phyloP scores from a whole-genome alignment of 2,329 filamentous ascomycete genomes.

The Fusarium nurragi region DNA sequence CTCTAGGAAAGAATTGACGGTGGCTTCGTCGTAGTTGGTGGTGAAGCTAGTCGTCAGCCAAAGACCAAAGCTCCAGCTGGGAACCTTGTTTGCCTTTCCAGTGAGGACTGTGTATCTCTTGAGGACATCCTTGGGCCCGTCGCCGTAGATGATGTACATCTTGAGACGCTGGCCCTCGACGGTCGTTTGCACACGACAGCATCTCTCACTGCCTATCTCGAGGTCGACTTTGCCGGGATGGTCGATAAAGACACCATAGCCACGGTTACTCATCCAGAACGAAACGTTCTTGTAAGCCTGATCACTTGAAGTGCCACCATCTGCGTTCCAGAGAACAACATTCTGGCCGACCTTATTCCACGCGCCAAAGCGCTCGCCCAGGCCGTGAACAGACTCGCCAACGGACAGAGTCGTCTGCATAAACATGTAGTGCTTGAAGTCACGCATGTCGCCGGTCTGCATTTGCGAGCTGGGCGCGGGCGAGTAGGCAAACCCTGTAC shows the following conservation, averaged over 20 bases:
- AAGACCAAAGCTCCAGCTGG: constrained; percentile 78
- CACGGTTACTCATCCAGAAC: constrained; percentile 75
- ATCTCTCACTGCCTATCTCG: constrained; percentile 79
- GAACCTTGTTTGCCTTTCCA: constrained; percentile 70
- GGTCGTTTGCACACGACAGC: constrained; percentile 73
- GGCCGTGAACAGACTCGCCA: constrained; percentile 75
- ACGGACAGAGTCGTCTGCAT: constrained; percentile 64
- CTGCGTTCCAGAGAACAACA: constrained; percentile 71
- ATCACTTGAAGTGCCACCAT: constrained; percentile 73
- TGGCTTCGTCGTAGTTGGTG: constrained; percentile 75
- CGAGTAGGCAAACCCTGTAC: constrained; percentile 52
- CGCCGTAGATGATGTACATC: constrained; percentile 78
- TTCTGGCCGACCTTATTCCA: constrained; percentile 80
- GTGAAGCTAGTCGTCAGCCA: constrained; percentile 83
- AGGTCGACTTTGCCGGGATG: constrained; percentile 74
- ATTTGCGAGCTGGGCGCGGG: constrained; percentile 48
- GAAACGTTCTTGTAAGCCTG: constrained; percentile 78
- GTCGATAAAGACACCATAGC: constrained; percentile 81
- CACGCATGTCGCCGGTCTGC: constrained; percentile 49
- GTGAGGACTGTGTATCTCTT: constrained; percentile 73
- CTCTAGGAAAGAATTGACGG: constrained; percentile 73
- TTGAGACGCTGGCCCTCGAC: constrained; percentile 75
- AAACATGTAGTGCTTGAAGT: constrained; percentile 66
- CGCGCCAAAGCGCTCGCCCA: constrained; percentile 80
- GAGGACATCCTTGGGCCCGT: constrained; percentile 76